Evolutionary conservation across 2,329 filamentous ascomycete species (phyloP), one percentile per base, ranked within the genome.

Genomic region (Epichloe baconii): DNA sequence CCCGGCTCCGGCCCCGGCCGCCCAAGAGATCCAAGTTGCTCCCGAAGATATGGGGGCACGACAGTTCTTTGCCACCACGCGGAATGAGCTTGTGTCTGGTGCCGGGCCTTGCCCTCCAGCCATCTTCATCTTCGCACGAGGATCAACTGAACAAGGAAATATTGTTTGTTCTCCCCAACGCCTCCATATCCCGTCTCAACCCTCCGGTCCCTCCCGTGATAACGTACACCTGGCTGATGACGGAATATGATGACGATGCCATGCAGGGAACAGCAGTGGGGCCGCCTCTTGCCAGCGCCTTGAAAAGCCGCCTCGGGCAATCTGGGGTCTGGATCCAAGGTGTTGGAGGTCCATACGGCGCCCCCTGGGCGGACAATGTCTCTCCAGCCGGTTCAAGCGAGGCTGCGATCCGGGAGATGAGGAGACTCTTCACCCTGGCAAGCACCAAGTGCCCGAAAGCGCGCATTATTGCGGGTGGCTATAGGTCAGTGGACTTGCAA

Each of bases 391-490:
- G 70, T 40, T 71, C 70, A 1, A 61, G 62, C 37, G 43, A 44
- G 4, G 62, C 53, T 5, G 67, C 69, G 35, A 73, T 75, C 52
- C 50, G 61, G 1, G 71, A 71, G 50, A 71, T 68, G 36, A 65
- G 64, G 23, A 58, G 62, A 4, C 65, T 72, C 36, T 69, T 74
- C 57, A 57, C 62, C 3, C 50, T 67, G 21, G 71, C 72, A 14
- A 55, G 63, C 57, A 58, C 58, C 10, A 71, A 72, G 55, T 76
- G 73, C 50, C 72, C 72, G 8, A 58, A 67, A 19, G 62, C 71
- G 0, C 61, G 65, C 41, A 65, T 75, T 26, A 61, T 73, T 1
- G 67, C 70, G 2, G 72, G 68, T 43, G 72, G 64, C 6, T 67
- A 67, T 53, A 66, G 58, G 59, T 60, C 15, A 47, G 43, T 46